Evolutionary conservation across 2,329 filamentous ascomycete genomes (phyloP).

Genomic region (Colletotrichum lini): DNA sequence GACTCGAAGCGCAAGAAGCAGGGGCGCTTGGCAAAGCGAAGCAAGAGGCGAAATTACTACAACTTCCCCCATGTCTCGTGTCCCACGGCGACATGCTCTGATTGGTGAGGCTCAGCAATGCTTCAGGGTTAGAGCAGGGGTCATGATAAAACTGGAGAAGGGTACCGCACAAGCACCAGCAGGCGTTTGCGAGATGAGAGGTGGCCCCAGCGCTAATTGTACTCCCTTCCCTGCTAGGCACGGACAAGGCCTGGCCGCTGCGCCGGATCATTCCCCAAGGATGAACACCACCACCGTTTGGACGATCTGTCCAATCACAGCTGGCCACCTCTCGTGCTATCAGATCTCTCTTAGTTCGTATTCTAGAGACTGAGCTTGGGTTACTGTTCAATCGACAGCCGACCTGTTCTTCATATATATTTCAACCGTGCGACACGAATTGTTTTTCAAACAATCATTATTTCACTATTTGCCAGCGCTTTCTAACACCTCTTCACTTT

Average conservation of each 20-base stretch:
- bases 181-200: conserved; percentile 29
- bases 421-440: too few species aligned
- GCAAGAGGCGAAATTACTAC: conserved; percentile 35
- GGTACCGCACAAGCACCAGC: conserved; percentile 1
- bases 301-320: conserved; percentile 36
- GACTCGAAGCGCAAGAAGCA: conserved; percentile 7
- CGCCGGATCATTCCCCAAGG: conserved; percentile 21
- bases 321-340: conserved; percentile 13
- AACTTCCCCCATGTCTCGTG: conserved; percentile 33
- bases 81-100: conserved; percentile 1
- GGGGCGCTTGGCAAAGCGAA: conserved; percentile 21
- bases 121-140: conserved; percentile 27
- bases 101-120: conserved; percentile 31
- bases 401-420: too few species aligned
- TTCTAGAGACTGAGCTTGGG: too few species aligned
- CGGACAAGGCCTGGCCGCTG: conserved; percentile 33
- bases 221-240: conserved; percentile 4
- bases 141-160: neutral
- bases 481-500: too few species aligned
- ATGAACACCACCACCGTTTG: conserved; percentile 30
- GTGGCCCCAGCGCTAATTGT: conserved; percentile 22
- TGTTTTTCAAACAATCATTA: too few species aligned
- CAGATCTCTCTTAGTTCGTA: neutral
- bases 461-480: too few species aligned
- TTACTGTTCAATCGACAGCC: too few species aligned